A percentile compares a stretch with the other conserved stretches of the same genome.
phyloP scores from a whole-genome alignment of 257 asterid genomes.

The Petunia secreta region DNA sequence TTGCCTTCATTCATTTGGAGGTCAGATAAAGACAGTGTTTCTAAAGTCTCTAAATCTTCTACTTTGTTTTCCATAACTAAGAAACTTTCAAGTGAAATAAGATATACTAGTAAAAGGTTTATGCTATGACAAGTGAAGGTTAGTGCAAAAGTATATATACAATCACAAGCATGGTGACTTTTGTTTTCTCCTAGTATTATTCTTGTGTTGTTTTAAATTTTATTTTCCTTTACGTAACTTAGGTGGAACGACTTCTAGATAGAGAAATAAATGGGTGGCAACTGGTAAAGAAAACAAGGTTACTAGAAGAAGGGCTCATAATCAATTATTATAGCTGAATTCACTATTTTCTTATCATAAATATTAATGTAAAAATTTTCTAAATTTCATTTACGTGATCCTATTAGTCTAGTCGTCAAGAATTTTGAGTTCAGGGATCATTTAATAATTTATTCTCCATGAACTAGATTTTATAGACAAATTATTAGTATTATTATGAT shows the following conservation, averaged over 20 bases:
- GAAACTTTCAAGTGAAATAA: neutral
- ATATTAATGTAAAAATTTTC: no score
- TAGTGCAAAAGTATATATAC: neutral
- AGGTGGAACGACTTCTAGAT: neutral
- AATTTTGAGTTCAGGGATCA: no score
- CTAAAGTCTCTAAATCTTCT: neutral
- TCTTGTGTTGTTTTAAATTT: neutral
- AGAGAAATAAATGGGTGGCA: neutral
- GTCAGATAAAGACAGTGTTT: constrained; percentile 18
- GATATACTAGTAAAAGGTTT: neutral
- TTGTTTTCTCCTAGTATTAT: neutral
- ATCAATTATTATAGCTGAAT: no score
- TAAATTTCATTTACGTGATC: no score
- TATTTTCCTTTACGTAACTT: neutral
- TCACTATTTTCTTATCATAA: no score
- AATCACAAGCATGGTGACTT: neutral
- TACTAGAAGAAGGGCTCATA: neutral
- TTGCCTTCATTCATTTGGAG: neutral
- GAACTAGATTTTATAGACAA: no score
- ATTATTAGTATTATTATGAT: no score
- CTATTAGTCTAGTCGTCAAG: no score
- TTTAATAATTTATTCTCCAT: no score
- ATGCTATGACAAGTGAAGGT: neutral
- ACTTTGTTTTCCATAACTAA: neutral
- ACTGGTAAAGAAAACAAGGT: neutral